phyloP scores from a whole-genome alignment of 208 protist species.

The Wallacemonas sp. region DNA sequence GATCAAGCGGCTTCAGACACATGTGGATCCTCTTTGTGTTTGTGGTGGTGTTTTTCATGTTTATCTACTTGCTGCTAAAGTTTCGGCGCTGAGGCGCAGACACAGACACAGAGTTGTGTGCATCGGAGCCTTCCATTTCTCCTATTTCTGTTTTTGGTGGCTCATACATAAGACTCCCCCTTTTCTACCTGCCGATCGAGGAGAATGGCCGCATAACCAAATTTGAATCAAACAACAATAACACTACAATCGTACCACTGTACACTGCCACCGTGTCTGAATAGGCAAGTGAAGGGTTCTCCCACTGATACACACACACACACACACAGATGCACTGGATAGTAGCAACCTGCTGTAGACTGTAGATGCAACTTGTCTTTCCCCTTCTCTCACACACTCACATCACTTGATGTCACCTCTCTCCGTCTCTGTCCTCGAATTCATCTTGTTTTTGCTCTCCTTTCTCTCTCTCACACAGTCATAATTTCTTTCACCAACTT shows the following conservation, averaged over 20 bases:
- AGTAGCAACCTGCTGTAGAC: too few relatives aligned
- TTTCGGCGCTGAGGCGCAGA: slow-evolving; percentile 29
- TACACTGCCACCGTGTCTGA: too few relatives aligned
- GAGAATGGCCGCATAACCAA: too few relatives aligned
- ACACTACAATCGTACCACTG: slow-evolving; percentile 1
- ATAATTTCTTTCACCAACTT: slow-evolving; percentile 11
- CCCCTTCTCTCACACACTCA: background rate
- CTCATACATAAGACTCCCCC: too few relatives aligned
- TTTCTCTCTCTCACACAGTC: background rate
- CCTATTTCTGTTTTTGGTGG: too few relatives aligned
- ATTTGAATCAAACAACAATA: background rate
- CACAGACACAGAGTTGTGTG: background rate
- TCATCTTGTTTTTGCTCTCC: slow-evolving; percentile 2
- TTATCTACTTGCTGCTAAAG: slow-evolving; percentile 77
- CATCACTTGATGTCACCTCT: background rate
- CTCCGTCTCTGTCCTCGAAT: background rate
- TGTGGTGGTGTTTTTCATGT: slow-evolving; percentile 70
- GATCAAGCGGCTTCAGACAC: slow-evolving; percentile 45
- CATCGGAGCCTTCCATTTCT: too few relatives aligned
- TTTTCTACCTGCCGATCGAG: too few relatives aligned
- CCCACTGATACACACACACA: too few relatives aligned
- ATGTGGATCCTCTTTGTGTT: slow-evolving; percentile 88
- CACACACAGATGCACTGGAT: too few relatives aligned
- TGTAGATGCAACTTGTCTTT: too few relatives aligned
- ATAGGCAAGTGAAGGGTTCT: too few relatives aligned